These are phyloP conservation scores for Auricularia heimuer DNA, from an alignment of 768 basidiomycete genomes.

Conservation along the genomic window DNA sequence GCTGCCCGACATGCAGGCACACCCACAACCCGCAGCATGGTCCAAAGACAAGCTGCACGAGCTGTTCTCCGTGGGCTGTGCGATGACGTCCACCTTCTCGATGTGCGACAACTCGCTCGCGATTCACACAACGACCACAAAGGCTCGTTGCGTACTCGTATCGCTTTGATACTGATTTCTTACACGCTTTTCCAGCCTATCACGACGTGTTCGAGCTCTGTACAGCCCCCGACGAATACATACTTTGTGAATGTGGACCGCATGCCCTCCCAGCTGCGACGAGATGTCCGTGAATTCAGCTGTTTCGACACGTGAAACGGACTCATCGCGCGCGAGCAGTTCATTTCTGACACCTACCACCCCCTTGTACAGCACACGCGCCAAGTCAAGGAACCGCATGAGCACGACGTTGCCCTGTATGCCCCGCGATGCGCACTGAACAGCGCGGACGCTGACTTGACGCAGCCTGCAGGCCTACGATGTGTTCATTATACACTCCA, in stretches of 20 bases:
- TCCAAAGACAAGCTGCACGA: conserved; percentile 39
- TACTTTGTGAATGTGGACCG: conserved; percentile 38
- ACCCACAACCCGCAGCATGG: conserved; percentile 53
- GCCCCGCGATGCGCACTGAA: conserved; percentile 6
- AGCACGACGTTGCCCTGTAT: conserved; percentile 37
- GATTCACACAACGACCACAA: conserved; percentile 34
- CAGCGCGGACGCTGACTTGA: conserved; percentile 7
- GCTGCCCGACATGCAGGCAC: conserved; percentile 19
- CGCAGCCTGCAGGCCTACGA: conserved; percentile 25
- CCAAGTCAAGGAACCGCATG: conserved; percentile 36
- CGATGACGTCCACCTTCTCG: conserved; percentile 42
- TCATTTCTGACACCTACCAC: conserved; percentile 64
- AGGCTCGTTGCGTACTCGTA: conserved; percentile 15
- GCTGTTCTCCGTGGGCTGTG: conserved; percentile 45
- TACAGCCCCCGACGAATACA: conserved; percentile 35
- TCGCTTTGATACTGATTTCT: conserved; percentile 11
- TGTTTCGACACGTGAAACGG: not conserved
- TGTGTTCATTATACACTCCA: conserved; percentile 3
- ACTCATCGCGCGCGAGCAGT: conserved; percentile 31
- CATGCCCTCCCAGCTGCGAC: conserved; percentile 54
- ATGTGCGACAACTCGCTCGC: conserved; percentile 54
- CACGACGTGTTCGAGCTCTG: conserved; percentile 10
- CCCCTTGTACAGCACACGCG: conserved; percentile 65
- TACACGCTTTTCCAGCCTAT: conserved; percentile 31
- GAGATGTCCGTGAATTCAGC: conserved; percentile 29